phyloP scores from a whole-genome alignment of 768 basidiomycete genomes.

The Boletus vinaceobasis region DNA sequence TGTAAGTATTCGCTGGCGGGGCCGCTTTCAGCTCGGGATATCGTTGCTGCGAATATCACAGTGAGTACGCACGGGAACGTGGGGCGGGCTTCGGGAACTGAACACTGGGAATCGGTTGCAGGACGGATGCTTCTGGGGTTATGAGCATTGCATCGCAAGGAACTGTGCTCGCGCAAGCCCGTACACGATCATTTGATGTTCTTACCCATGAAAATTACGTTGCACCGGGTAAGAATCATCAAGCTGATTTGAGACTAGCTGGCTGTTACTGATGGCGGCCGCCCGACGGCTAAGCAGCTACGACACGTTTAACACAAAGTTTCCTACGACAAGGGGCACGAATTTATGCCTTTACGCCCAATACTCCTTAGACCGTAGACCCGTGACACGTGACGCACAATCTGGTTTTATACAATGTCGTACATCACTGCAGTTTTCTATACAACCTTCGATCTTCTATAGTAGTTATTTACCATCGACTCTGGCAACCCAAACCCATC shows the following conservation, averaged over 20 bases:
- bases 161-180: constrained; percentile 64
- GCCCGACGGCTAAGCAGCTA: constrained; percentile 30
- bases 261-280: constrained; percentile 11
- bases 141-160: constrained; percentile 56
- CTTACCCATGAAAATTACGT: constrained; percentile 68
- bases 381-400: neutral
- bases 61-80: constrained; percentile 44
- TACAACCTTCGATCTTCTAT: constrained; percentile 29
- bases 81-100: constrained; percentile 7
- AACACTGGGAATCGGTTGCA: constrained; percentile 25
- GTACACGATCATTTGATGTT: constrained; percentile 77
- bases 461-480: constrained; percentile 22
- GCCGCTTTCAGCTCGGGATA: constrained; percentile 72
- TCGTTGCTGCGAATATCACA: constrained; percentile 71
- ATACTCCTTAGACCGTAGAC: constrained; percentile 32
- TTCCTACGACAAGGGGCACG: constrained; percentile 57
- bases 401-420: constrained; percentile 9
- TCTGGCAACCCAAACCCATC: constrained; percentile 7
- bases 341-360: constrained; percentile 50
- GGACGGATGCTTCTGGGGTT: constrained; percentile 49
- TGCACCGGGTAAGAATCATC: constrained; percentile 64
- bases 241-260: constrained; percentile 16
- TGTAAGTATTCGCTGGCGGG: constrained; percentile 77
- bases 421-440: constrained; percentile 16
- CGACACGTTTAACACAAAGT: constrained; percentile 53